These are phyloP conservation scores for Mycena maculata DNA, from an alignment of 768 basidiomycete species.

Conservation along the genomic window DNA sequence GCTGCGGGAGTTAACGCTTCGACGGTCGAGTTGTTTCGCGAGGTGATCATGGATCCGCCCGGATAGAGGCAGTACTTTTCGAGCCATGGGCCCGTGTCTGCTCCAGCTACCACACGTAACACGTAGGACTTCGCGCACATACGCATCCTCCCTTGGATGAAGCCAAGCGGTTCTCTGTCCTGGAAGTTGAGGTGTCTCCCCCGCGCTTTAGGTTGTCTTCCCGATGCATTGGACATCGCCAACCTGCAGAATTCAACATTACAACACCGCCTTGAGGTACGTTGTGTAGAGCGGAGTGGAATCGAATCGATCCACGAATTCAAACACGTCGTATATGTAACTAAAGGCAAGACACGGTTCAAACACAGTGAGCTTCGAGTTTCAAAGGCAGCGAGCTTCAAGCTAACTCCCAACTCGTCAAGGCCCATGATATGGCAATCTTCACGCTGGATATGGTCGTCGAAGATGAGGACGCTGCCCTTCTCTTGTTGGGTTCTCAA, in stretches of 20 bases:
- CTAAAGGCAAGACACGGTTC: slow-evolving; percentile 6
- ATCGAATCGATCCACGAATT: slow-evolving; percentile 2
- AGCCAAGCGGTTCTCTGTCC: slow-evolving; percentile 3
- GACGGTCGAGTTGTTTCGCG: neutral
- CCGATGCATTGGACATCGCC: neutral
- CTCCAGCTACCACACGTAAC: slow-evolving; percentile 7
- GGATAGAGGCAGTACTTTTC: neutral
- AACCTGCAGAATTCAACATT: neutral
- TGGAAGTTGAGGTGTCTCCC: slow-evolving; percentile 4
- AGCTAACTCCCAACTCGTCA: slow-evolving; percentile 5
- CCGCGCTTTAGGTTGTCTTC: neutral
- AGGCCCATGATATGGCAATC: neutral
- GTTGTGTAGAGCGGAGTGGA: slow-evolving; percentile 5
- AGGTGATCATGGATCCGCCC: neutral
- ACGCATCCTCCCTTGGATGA: slow-evolving; percentile 5
- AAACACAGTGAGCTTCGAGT: slow-evolving; percentile 3
- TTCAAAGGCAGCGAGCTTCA: slow-evolving; percentile 1
- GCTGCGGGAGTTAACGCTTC: neutral
- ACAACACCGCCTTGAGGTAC: slow-evolving; percentile 7
- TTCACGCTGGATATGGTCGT: neutral
- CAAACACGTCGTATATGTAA: slow-evolving; percentile 8
- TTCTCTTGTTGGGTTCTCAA: slow-evolving; percentile 3
- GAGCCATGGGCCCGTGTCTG: neutral
- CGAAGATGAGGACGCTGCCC: slow-evolving; percentile 1
- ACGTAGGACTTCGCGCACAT: neutral